phyloP scores from a whole-genome alignment of 176 grass and related monocot species.

The Ensete ventricosum region DNA sequence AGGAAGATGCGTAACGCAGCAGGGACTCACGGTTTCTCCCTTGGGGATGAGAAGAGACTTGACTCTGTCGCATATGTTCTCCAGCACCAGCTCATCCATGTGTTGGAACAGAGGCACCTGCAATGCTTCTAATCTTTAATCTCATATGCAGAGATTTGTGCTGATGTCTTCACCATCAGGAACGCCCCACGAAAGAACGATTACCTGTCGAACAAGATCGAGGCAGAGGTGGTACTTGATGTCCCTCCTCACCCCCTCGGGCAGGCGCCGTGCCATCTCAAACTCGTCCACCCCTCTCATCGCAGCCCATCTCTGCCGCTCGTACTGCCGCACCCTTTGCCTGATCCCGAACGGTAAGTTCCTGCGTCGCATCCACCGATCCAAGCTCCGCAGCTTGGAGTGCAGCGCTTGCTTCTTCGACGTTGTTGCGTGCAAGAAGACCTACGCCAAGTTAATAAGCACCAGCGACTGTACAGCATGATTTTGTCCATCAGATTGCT shows the following conservation, averaged over 20 bases:
- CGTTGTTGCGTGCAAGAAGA: conserved; percentile 87
- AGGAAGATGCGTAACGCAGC: too few species aligned
- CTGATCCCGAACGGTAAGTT: conserved; percentile 33
- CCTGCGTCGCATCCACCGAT: conserved; percentile 85
- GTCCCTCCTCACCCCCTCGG: conserved; percentile 69
- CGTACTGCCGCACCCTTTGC: conserved; percentile 70
- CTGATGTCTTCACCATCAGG: neutral
- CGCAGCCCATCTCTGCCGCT: conserved; percentile 88
- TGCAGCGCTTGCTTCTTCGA: conserved; percentile 84
- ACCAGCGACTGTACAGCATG: too few species aligned
- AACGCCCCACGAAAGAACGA: too few species aligned
- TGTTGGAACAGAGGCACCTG: conserved; percentile 87
- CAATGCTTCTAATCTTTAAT: neutral
- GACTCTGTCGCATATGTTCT: conserved; percentile 93
- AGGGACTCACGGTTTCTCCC: conserved; percentile 49
- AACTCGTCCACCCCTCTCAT: conserved; percentile 73
- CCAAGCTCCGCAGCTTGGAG: conserved; percentile 45
- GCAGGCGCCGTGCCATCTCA: conserved; percentile 57
- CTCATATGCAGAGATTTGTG: too few species aligned
- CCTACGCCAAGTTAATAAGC: conserved; percentile 9
- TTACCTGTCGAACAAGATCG: conserved; percentile 67
- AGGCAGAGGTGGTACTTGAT: conserved; percentile 96
- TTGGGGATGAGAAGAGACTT: conserved; percentile 64
- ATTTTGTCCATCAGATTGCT: neutral
- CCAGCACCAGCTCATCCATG: conserved; percentile 88